Percentiles rank a stretch among this genome's conserved stretches.
Conservation (phyloP, 768 basidiomycete genomes). For the Boletus vermiculosoides region DNA sequence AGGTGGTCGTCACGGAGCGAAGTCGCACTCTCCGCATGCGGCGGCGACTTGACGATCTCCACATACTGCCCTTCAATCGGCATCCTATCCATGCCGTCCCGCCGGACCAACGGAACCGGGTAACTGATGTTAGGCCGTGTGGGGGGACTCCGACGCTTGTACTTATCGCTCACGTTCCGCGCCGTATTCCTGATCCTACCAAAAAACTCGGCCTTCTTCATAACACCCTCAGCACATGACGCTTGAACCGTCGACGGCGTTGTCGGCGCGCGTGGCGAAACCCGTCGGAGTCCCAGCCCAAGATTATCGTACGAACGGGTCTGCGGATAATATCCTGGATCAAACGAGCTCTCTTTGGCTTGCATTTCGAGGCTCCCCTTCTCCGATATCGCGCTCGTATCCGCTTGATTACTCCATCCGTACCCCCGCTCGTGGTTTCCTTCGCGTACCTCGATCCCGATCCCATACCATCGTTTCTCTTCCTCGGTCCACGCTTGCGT, state of each 20-base stretch:
- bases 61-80: constrained; percentile 37
- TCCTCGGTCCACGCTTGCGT: constrained; percentile 56
- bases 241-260: constrained; percentile 34
- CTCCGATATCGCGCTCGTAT: constrained; percentile 28
- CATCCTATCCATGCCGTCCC: constrained; percentile 16
- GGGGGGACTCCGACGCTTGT: constrained; percentile 37
- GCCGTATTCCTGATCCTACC: constrained; percentile 62
- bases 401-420: constrained; percentile 31
- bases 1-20: constrained; percentile 42
- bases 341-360: constrained; percentile 17
- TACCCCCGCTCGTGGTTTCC: constrained; percentile 25
- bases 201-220: constrained; percentile 71
- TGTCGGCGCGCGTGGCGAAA: constrained; percentile 46
- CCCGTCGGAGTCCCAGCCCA: constrained; percentile 50
- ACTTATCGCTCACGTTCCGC: constrained; percentile 66
- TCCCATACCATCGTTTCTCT: constrained; percentile 70
- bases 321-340: constrained; percentile 17
- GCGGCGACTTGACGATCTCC: constrained; percentile 24
- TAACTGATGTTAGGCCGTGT: constrained; percentile 56
- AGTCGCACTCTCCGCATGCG: constrained; percentile 25
- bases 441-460: constrained; percentile 34
- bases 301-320: constrained; percentile 24
- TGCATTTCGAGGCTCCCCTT: constrained; percentile 34
- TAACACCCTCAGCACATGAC: constrained; percentile 47
- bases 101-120: constrained; percentile 45